These are phyloP conservation scores for Chalciporus piperatus DNA, from an alignment of 768 basidiomycete genomes.

Conservation along the genomic window DNA sequence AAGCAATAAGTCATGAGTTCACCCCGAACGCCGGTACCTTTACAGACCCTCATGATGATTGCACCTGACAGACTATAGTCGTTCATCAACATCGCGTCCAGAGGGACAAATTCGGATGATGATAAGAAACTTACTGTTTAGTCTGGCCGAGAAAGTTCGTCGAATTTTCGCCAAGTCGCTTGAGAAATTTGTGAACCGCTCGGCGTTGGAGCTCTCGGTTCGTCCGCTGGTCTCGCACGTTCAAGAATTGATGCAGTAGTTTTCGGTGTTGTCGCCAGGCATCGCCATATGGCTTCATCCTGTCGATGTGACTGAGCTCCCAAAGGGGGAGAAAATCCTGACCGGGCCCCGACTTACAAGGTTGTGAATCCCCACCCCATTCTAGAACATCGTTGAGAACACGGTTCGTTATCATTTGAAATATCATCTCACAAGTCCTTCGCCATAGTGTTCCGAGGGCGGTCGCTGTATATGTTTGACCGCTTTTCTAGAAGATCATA, in stretches of 20 bases:
- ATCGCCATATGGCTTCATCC: not conserved
- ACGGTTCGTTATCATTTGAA: not conserved
- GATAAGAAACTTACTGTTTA: not conserved
- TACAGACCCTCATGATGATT: slow-evolving; percentile 3
- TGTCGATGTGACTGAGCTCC: not conserved
- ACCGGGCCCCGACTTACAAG: too few species aligned
- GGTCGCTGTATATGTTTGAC: slow-evolving; percentile 6
- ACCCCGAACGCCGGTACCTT: not conserved
- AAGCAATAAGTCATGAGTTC: not conserved
- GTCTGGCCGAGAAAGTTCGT: slow-evolving; percentile 1
- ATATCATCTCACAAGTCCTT: slow-evolving; percentile 1
- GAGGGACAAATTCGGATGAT: not conserved
- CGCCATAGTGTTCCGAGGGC: slow-evolving; percentile 1
- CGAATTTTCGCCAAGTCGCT: not conserved
- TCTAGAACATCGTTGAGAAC: not conserved
- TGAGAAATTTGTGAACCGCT: not conserved
- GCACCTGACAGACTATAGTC: not conserved
- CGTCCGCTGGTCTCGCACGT: not conserved
- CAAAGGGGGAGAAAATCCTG: not conserved
- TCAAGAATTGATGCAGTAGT: not conserved
- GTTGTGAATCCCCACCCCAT: slow-evolving; percentile 8
- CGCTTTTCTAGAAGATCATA: slow-evolving; percentile 4
- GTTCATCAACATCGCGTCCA: not conserved
- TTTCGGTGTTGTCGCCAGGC: not conserved
- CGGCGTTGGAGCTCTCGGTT: slow-evolving; percentile 3